phyloP scores from a whole-genome alignment of 1,139 yeast genomes.

The Debaryomyces robertsiae region DNA sequence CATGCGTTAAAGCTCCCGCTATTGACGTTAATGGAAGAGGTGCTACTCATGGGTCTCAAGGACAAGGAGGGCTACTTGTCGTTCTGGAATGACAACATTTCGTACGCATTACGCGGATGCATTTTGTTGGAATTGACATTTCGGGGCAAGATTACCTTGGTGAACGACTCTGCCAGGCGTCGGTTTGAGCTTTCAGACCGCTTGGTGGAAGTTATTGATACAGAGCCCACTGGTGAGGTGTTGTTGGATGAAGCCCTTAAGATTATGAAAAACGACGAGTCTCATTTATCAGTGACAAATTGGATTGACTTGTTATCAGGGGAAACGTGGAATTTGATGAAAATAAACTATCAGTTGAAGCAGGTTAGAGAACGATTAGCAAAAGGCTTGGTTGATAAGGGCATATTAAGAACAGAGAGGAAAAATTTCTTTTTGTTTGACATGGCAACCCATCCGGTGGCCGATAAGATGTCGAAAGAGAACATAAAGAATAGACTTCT shows the following conservation, averaged over 20 bases:
- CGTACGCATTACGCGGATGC: constrained; percentile 95
- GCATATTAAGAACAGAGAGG: constrained; percentile 93
- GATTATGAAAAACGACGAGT: constrained; percentile 83
- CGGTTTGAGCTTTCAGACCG: constrained; percentile 88
- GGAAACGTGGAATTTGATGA: constrained; percentile 96
- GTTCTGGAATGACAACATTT: constrained; percentile 97
- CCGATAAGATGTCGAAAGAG: constrained; percentile 80
- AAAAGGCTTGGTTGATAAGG: constrained; percentile 96
- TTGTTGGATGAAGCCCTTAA: constrained; percentile 90
- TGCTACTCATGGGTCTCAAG: constrained; percentile 84
- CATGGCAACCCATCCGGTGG: constrained; percentile 98
- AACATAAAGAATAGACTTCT: constrained; percentile 76
- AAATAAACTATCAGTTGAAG: constrained; percentile 90
- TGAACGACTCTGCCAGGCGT: constrained; percentile 91
- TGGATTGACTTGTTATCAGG: constrained; percentile 96
- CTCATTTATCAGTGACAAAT: constrained; percentile 75
- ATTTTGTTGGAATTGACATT: constrained; percentile 89
- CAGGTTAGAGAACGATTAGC: constrained; percentile 97
- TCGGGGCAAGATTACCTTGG: constrained; percentile 84
- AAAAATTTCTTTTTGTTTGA: constrained; percentile 92
- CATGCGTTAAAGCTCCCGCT: constrained; percentile 59
- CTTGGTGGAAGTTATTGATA: constrained; percentile 81
- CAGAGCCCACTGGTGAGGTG: constrained; percentile 91
- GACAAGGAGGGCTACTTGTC: constrained; percentile 95
- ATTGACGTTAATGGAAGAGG: constrained; percentile 95